Percentiles rank a stretch among this genome's conserved stretches.
Evolutionary conservation across 225 moss, liverwort and hornwort genomes (phyloP).

Genomic region (Sphagnum tenellum): DNA sequence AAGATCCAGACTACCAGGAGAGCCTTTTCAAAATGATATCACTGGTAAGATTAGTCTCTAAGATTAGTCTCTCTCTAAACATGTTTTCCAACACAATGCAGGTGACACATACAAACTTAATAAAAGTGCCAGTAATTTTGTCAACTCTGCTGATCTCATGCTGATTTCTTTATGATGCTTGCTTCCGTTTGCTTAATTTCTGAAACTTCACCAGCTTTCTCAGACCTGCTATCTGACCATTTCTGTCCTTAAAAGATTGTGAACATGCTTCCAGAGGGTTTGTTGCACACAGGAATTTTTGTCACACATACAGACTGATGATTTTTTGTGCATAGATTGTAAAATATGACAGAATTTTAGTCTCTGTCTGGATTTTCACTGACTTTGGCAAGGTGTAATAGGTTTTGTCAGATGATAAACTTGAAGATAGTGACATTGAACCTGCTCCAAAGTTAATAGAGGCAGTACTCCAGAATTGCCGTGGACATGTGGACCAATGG

Average conservation of each 20-base stretch:
- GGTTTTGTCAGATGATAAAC: conserved; percentile 89
- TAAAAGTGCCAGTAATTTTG: background rate
- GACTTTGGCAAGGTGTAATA: conserved; percentile 13
- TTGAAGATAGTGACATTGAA: conserved; percentile 90
- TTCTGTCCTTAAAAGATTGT: too few relatives aligned
- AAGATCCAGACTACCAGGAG: conserved; percentile 86
- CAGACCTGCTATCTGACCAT: too few relatives aligned
- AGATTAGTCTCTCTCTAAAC: conserved; percentile 7
- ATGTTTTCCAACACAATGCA: background rate
- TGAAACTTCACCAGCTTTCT: too few relatives aligned
- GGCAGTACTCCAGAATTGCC: conserved; percentile 92
- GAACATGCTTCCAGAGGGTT: too few relatives aligned
- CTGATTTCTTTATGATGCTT: too few relatives aligned
- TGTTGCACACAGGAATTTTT: too few relatives aligned
- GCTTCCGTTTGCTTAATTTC: too few relatives aligned
- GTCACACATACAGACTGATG: too few relatives aligned
- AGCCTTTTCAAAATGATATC: conserved; percentile 96
- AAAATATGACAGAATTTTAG: too few relatives aligned
- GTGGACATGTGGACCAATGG: conserved; percentile 93
- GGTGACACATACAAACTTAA: too few relatives aligned
- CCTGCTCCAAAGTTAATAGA: conserved; percentile 96
- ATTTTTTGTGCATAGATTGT: too few relatives aligned
- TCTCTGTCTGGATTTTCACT: too few relatives aligned
- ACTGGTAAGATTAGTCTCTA: conserved; percentile 50
- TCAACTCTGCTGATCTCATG: background rate